These are phyloP conservation scores for Achaetomium macrosporum DNA, from an alignment of 2,329 filamentous ascomycete genomes.

Conservation along the genomic window DNA sequence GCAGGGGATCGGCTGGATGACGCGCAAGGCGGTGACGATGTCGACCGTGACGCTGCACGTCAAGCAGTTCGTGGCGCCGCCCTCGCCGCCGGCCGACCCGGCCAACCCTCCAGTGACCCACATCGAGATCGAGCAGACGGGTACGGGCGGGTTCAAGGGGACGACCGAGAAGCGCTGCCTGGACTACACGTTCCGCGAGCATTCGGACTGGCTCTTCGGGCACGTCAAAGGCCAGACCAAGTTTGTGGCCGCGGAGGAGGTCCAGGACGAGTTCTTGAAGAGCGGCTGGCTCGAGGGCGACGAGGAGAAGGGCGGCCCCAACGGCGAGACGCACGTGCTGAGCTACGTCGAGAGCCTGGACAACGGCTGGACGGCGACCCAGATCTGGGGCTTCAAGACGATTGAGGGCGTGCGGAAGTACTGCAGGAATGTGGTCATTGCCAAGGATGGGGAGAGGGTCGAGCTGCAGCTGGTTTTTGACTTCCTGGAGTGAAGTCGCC, in stretches of 20 bases:
- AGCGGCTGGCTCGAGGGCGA: conserved; percentile 55
- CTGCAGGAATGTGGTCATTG: conserved; percentile 47
- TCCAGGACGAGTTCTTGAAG: conserved; percentile 51
- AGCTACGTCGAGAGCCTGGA: conserved; percentile 53
- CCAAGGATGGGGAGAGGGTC: conserved; percentile 44
- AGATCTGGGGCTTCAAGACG: conserved; percentile 57
- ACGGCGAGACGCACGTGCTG: conserved; percentile 58
- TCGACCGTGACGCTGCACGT: conserved; percentile 64
- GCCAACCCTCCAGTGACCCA: conserved; percentile 38
- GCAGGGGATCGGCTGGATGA: conserved; percentile 66
- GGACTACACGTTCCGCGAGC: conserved; percentile 51
- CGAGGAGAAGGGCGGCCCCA: conserved; percentile 44
- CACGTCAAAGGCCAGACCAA: conserved; percentile 55
- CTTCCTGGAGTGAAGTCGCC: conserved; percentile 27
- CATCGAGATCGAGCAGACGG: conserved; percentile 67
- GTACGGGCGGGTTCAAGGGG: conserved; percentile 64
- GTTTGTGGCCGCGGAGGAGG: conserved; percentile 42
- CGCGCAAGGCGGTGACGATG: conserved; percentile 63
- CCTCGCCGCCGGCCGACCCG: conserved; percentile 32
- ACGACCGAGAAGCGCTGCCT: conserved; percentile 51
- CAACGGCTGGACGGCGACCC: conserved; percentile 49
- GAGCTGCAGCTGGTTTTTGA: conserved; percentile 54
- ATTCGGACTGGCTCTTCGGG: conserved; percentile 77
- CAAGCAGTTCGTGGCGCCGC: conserved; percentile 46
- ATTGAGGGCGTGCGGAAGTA: conserved; percentile 49